Evolutionary conservation across 1,139 yeast species (phyloP).

Genomic region (Saccharomyces hybrid): DNA sequence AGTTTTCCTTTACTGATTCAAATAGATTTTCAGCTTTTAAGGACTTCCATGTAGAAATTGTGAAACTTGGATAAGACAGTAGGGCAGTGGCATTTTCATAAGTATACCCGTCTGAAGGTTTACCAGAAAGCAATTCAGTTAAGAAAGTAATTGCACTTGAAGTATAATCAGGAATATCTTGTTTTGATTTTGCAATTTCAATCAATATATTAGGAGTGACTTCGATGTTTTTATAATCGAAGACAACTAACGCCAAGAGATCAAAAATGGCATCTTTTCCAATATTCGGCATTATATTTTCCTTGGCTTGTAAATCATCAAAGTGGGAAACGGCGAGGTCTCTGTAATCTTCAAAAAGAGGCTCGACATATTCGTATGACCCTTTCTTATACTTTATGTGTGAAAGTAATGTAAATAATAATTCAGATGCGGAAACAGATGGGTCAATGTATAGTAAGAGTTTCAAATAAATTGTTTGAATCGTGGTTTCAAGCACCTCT

Average conservation of each 20-base stretch:
- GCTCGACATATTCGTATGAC: conserved; percentile 14
- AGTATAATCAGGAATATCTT: neutral
- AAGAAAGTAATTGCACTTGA: neutral
- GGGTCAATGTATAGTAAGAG: conserved; percentile 35
- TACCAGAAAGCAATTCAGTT: neutral
- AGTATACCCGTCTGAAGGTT: neutral
- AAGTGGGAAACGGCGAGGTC: conserved; percentile 16
- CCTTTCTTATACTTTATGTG: conserved; percentile 16
- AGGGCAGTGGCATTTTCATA: conserved; percentile 2
- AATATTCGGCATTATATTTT: neutral
- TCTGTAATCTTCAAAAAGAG: conserved; percentile 14
- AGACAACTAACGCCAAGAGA: conserved; percentile 15
- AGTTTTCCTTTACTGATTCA: conserved; percentile 12
- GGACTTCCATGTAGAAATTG: conserved; percentile 12
- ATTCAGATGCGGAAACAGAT: conserved; percentile 20
- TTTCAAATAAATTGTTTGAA: conserved; percentile 45
- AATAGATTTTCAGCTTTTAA: conserved; percentile 16
- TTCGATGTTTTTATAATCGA: conserved; percentile 7
- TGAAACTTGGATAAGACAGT: conserved; percentile 12
- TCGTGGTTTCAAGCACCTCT: conserved; percentile 43
- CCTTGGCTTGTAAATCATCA: conserved; percentile 2
- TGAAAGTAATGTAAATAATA: conserved; percentile 31
- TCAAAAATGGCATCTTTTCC: conserved; percentile 11
- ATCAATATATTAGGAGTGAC: conserved; percentile 24
- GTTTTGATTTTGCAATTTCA: conserved; percentile 23